These are phyloP conservation scores for Lotmaria passim DNA, from an alignment of 208 protist genomes.

Conservation along the genomic window DNA sequence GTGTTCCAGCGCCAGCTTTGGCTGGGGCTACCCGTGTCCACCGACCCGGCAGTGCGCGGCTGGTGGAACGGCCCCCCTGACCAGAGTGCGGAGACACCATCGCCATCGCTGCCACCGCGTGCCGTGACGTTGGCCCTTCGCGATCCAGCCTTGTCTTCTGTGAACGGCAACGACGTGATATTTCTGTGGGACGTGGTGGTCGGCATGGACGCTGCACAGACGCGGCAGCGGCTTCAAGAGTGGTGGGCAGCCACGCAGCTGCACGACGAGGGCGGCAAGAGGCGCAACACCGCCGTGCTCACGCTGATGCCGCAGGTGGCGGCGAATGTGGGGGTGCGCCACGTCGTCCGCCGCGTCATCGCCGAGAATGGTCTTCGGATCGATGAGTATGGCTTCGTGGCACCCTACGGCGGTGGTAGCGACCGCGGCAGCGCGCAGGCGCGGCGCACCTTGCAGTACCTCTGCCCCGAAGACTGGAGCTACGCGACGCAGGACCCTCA, in stretches of 20 bases:
- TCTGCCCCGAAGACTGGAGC: conserved; percentile 37
- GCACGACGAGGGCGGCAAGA: neutral
- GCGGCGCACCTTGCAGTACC: conserved; percentile 9
- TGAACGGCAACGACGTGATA: neutral
- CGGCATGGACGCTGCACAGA: conserved; percentile 15
- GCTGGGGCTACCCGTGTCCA: conserved; percentile 47
- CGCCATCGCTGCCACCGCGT: neutral
- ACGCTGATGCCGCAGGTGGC: conserved; percentile 32
- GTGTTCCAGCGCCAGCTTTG: conserved; percentile 76
- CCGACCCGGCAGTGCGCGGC: conserved; percentile 22
- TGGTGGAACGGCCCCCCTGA: neutral
- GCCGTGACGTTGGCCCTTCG: conserved; percentile 20
- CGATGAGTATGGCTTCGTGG: conserved; percentile 31
- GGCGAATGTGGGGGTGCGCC: conserved; percentile 15
- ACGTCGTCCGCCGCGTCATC: conserved; percentile 26
- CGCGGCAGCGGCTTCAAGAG: neutral
- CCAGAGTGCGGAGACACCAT: neutral
- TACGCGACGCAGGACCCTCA: conserved; percentile 32
- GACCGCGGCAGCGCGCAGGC: conserved; percentile 4
- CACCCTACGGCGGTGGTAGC: conserved; percentile 12
- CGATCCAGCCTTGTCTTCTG: conserved; percentile 18
- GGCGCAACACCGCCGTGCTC: conserved; percentile 28
- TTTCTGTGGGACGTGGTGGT: conserved; percentile 28
- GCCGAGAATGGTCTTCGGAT: conserved; percentile 25
- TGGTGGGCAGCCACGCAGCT: conserved; percentile 3